A percentile compares a stretch with the other conserved stretches of the same genome.
These are phyloP conservation scores for Cladorrhinum samala DNA, from an alignment of 495 filamentous ascomycete species.

Conservation along the genomic window DNA sequence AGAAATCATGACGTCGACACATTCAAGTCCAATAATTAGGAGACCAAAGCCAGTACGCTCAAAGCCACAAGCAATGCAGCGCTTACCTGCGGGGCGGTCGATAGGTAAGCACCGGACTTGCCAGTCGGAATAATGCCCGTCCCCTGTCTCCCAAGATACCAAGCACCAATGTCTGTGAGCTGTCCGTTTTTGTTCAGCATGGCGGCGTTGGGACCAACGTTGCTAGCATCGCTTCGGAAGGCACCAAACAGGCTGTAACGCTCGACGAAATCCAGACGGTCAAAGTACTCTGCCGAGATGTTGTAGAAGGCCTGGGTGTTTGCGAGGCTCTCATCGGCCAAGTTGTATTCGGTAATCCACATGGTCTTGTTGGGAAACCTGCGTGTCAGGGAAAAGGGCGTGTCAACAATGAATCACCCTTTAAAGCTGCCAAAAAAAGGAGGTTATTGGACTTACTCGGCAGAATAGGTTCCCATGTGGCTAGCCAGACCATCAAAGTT, in stretches of 20 bases:
- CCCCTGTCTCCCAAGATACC: conserved; percentile 57
- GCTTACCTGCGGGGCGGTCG: neutral
- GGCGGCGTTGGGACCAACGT: conserved; percentile 62
- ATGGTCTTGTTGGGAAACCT: conserved; percentile 54
- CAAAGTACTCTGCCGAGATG: conserved; percentile 54
- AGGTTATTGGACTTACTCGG: conserved; percentile 31
- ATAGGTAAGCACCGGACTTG: neutral
- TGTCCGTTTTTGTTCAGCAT: conserved; percentile 57
- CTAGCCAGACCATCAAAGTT: conserved; percentile 66
- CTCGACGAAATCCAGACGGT: conserved; percentile 52
- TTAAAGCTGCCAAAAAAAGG: neutral
- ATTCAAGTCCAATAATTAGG: neutral
- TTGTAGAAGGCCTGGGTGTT: conserved; percentile 62
- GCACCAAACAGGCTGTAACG: conserved; percentile 70
- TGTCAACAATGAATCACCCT: conserved; percentile 2
- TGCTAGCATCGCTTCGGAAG: conserved; percentile 59
- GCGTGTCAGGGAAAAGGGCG: neutral
- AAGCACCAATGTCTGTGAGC: conserved; percentile 66
- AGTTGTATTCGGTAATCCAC: conserved; percentile 71
- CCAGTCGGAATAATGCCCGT: conserved; percentile 35
- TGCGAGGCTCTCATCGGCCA: conserved; percentile 41
- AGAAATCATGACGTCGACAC: neutral
- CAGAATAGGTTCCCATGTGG: conserved; percentile 57
- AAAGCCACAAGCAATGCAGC: neutral
- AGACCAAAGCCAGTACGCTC: neutral